Conservation (phyloP, 805 yeast species). For the Tetrapisispora namnaoensis region DNA sequence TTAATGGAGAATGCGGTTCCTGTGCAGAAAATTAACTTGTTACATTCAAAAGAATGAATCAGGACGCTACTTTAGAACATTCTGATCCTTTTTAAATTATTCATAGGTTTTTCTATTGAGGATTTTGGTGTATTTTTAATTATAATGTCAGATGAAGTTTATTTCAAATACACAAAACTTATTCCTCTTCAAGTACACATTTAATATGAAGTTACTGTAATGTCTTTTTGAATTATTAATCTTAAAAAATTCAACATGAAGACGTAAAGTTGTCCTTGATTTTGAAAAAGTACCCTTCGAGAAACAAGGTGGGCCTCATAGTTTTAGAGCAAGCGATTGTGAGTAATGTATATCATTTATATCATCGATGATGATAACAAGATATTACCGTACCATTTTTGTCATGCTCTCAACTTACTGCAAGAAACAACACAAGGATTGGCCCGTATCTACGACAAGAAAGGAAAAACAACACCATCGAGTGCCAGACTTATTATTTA, state of each 20-base stretch:
- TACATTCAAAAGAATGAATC: constrained; percentile 28
- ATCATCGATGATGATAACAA: not conserved
- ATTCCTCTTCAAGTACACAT: no score
- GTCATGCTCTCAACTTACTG: not conserved
- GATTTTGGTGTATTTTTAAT: not conserved
- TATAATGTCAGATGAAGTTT: not conserved
- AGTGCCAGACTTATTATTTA: not conserved
- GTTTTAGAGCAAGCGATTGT: not conserved
- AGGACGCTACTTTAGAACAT: constrained; percentile 29
- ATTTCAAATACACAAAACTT: no score
- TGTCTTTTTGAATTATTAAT: not conserved
- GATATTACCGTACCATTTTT: not conserved
- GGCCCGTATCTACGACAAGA: constrained; percentile 3
- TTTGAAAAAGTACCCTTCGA: not conserved
- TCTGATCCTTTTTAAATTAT: constrained; percentile 27
- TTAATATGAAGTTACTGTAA: no score
- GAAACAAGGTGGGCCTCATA: constrained; percentile 9
- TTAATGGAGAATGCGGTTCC: constrained; percentile 32
- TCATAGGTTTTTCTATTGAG: not conserved
- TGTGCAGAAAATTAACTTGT: constrained; percentile 31
- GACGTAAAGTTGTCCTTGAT: not conserved
- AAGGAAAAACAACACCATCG: not conserved
- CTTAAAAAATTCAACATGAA: not conserved
- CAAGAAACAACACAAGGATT: constrained; percentile 2
- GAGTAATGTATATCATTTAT: not conserved